These are phyloP conservation scores for Platanthera zijinensis DNA, from an alignment of 106 monocot species.

Conservation along the genomic window DNA sequence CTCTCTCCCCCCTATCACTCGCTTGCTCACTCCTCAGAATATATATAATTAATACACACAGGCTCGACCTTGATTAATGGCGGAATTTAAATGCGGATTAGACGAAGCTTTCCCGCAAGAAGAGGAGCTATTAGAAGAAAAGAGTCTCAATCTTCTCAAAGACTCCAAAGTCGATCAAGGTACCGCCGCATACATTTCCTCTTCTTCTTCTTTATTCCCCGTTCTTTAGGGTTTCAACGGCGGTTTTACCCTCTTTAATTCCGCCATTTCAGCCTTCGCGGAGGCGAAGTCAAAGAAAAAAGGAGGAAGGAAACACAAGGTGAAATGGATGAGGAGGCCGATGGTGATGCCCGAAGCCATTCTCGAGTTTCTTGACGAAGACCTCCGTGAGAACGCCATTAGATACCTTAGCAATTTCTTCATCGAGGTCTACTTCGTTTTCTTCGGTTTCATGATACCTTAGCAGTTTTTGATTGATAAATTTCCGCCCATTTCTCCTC, in stretches of 20 bases:
- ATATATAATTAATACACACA: not conserved
- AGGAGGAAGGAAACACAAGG: constrained; percentile 32
- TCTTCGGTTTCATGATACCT: not conserved
- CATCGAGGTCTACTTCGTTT: constrained; percentile 25
- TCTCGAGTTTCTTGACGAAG: constrained; percentile 38
- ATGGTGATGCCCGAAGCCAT: constrained; percentile 38
- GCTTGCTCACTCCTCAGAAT: not conserved
- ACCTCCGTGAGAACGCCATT: constrained; percentile 42
- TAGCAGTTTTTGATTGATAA: not conserved
- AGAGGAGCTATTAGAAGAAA: constrained; percentile 29
- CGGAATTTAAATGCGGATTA: not conserved
- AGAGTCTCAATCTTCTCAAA: constrained; percentile 26
- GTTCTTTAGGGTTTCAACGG: constrained; percentile 9
- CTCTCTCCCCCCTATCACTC: not conserved
- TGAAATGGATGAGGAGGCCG: constrained; percentile 47
- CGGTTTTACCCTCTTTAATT: not conserved
- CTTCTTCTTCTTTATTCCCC: not conserved
- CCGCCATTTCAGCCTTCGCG: not conserved
- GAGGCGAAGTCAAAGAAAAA: constrained; percentile 19
- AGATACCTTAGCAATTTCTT: constrained; percentile 44
- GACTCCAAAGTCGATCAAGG: constrained; percentile 43
- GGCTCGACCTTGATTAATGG: not conserved
- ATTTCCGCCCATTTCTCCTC: not conserved
- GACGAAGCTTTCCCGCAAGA: constrained; percentile 7
- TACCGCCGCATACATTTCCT: not conserved